Percentiles rank a stretch among this genome's conserved stretches.
Conservation (phyloP, 2,329 filamentous ascomycete species). For the Leptographium wingfieldii region DNA sequence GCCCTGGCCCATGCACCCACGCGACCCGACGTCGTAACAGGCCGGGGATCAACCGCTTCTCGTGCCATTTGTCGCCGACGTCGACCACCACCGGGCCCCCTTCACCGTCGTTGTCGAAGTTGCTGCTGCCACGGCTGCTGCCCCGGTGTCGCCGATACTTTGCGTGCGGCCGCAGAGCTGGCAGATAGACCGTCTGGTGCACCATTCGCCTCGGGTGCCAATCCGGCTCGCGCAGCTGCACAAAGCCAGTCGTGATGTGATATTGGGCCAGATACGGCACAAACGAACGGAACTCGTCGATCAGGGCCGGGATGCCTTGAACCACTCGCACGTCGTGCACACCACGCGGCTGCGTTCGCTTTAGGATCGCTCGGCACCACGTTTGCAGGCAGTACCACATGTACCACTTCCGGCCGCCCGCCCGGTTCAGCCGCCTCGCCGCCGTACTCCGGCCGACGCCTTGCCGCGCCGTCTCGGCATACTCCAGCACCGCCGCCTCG, state of each 20-base stretch:
- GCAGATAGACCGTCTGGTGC: constrained; percentile 1
- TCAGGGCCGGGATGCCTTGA: constrained; percentile 24
- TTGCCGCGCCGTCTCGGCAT: constrained; percentile 16
- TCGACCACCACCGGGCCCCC: neutral
- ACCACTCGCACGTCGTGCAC: constrained; percentile 8
- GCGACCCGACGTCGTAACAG: neutral
- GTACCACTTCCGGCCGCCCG: constrained; percentile 17
- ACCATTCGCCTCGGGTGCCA: neutral
- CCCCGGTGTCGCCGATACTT: neutral
- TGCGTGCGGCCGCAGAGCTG: constrained; percentile 2
- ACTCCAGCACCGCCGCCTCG: constrained; percentile 14
- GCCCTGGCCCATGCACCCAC: neutral
- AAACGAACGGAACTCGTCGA: constrained; percentile 36
- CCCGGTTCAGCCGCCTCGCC: constrained; percentile 14
- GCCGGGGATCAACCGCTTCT: neutral
- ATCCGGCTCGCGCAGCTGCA: constrained; percentile 21
- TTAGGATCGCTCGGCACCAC: constrained; percentile 17
- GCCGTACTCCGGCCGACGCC: constrained; percentile 10
- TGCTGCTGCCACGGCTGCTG: neutral
- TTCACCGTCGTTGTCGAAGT: neutral
- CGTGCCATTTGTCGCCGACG: neutral
- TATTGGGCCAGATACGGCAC: constrained; percentile 26
- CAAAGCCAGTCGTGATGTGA: constrained; percentile 22
- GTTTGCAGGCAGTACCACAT: constrained; percentile 20
- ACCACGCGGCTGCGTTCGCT: constrained; percentile 7